Conservation (phyloP, 331 rosid genomes). For the Stylosanthes scabra region DNA sequence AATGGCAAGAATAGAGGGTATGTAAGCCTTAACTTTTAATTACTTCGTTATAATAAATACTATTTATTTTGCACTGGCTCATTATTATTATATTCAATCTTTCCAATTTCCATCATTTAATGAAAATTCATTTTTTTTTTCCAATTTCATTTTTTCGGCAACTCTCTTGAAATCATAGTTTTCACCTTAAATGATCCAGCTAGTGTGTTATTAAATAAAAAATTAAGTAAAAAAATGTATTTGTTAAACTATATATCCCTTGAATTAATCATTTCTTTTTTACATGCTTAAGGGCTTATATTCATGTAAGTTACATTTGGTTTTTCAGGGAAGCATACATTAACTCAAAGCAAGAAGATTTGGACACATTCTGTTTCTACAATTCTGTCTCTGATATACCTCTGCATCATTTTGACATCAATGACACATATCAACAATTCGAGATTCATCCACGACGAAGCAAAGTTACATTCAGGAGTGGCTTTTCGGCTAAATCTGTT, state of each 20-base stretch:
- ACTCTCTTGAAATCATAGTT: not conserved
- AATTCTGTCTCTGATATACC: conserved; percentile 37
- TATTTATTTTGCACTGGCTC: not conserved
- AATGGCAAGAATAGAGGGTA: conserved; percentile 56
- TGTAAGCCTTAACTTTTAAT: conserved; percentile 28
- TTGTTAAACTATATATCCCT: not conserved
- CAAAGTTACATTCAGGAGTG: conserved; percentile 55
- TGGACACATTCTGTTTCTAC: conserved; percentile 51
- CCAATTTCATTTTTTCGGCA: too few relatives aligned
- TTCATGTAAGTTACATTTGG: conserved; percentile 26
- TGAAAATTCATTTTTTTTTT: too few relatives aligned
- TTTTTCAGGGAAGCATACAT: conserved; percentile 51
- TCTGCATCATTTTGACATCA: conserved; percentile 36
- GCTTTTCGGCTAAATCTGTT: conserved; percentile 64
- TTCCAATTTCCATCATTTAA: too few relatives aligned
- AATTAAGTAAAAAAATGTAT: not conserved
- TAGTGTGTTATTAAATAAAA: not conserved
- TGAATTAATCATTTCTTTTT: not conserved
- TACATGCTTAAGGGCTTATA: conserved; percentile 1
- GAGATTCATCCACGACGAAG: conserved; percentile 49
- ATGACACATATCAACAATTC: conserved; percentile 39
- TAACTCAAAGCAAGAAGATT: conserved; percentile 43
- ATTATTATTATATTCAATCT: too few relatives aligned
- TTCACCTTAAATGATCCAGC: not conserved
- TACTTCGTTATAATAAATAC: not conserved